A percentile compares a stretch with the other conserved stretches of the same genome.
Evolutionary conservation across 495 filamentous ascomycete genomes (phyloP).

Genomic region (Tuber brumale): DNA sequence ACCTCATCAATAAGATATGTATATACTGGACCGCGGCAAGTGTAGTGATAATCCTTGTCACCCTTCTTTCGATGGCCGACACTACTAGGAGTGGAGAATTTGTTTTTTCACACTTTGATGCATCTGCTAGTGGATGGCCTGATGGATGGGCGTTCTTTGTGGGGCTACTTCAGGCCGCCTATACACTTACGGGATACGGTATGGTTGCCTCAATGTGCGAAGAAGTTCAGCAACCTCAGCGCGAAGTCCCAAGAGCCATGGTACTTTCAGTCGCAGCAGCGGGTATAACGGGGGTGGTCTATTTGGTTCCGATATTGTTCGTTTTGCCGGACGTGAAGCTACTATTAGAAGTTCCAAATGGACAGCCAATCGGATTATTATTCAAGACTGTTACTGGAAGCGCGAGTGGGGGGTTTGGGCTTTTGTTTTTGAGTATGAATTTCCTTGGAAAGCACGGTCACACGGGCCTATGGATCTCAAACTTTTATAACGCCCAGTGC

Average conservation of each 20-base stretch:
- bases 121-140: constrained; percentile 53
- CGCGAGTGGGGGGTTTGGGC: constrained; percentile 59
- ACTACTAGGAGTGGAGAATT: constrained; percentile 50
- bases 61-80: constrained; percentile 55
- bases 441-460: not conserved
- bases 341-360: constrained; percentile 51
- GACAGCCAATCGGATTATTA: constrained; percentile 52
- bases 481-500: not conserved
- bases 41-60: constrained; percentile 56
- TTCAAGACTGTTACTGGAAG: constrained; percentile 56
- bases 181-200: constrained; percentile 56
- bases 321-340: constrained; percentile 51
- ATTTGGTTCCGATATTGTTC: constrained; percentile 58
- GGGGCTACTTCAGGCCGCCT: constrained; percentile 51
- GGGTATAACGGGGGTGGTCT: constrained; percentile 56
- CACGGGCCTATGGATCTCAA: not conserved
- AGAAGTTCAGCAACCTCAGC: constrained; percentile 52
- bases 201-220: constrained; percentile 57
- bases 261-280: constrained; percentile 55
- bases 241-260: constrained; percentile 56
- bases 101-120: constrained; percentile 59
- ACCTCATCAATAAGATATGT: constrained; percentile 61
- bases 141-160: constrained; percentile 52
- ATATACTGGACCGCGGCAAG: constrained; percentile 60
- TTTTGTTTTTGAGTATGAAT: constrained; percentile 57